Base-by-base conservation (phyloP, 2,329 filamentous ascomycete species). In the Neofusicoccum sp. region DNA sequence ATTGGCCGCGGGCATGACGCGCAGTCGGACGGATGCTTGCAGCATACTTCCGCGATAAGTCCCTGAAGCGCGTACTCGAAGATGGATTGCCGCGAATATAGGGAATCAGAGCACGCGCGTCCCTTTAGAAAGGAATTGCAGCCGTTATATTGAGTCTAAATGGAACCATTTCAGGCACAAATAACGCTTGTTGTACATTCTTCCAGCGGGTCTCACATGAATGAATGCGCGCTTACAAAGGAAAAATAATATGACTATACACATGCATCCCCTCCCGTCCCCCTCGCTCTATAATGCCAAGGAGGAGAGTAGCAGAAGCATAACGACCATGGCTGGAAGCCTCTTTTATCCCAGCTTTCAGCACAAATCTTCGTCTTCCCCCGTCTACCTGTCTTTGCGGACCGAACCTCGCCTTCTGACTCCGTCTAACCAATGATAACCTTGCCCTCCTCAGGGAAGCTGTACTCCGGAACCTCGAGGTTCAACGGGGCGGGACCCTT, bases 401-500 rank as follows among this genome's bases (percentile, higher is more conserved):
- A 41, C 40, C 51, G 43, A 24, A 28, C 26, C 47, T 47, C 47
- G 6, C 30, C 4, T 7, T 4, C 7, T 40, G 14, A 44, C 7
- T 16, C 14, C 16, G 7, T 51, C 24, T 60, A 99, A 89, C 95
- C 95, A 80, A 99, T 96, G 70, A 98, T 79, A 69, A 99, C 83
- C 80, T 87, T 88, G 75, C 85, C 87, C 11, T 97, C 95, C 76
- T 93, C 89, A 65, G 91, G 87, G 86, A 99, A 98, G 72, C 90
- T 91, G 84, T 97, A 96, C 73, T 80, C 77, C 68, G 93, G 95
- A 69, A 98, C 87, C 83, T 98, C 95, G 75, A 99, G 87, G 85
- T 99, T 99, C 74, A 99, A 86, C 68, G 95, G 95, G 64, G 95
- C 95, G 66, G 95, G 95, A 68, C 95, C 95, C 86, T 91, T 97